A percentile compares a stretch with the other conserved stretches of the same genome.
These are phyloP conservation scores for Claviceps arundinis DNA, from an alignment of 2,329 filamentous ascomycete genomes.

Conservation along the genomic window DNA sequence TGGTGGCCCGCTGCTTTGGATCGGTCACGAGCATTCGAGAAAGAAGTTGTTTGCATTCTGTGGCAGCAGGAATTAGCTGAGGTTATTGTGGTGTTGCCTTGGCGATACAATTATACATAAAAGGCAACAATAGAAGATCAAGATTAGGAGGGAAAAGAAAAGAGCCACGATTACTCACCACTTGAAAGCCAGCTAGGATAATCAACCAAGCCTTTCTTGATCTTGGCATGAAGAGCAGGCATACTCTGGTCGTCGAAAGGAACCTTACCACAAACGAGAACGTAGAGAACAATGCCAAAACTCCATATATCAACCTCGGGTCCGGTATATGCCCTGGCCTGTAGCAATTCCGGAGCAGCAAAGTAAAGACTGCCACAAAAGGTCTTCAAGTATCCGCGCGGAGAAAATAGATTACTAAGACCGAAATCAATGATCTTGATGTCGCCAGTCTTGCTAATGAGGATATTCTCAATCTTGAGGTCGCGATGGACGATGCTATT, in stretches of 20 bases:
- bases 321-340: slow-evolving; percentile 87
- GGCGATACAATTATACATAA: background rate
- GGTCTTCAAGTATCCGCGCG: slow-evolving; percentile 74
- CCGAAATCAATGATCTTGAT: slow-evolving; percentile 99
- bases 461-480: slow-evolving; percentile 96
- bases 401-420: slow-evolving; percentile 88
- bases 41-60: slow-evolving; percentile 88
- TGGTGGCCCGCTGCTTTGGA: slow-evolving; percentile 69
- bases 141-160: background rate
- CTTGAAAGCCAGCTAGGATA: slow-evolving; percentile 87
- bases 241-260: slow-evolving; percentile 99
- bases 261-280: slow-evolving; percentile 92
- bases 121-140: background rate
- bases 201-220: slow-evolving; percentile 92
- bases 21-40: slow-evolving; percentile 94
- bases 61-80: background rate
- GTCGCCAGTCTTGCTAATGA: slow-evolving; percentile 97
- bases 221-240: slow-evolving; percentile 95
- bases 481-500: slow-evolving; percentile 98
- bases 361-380: slow-evolving; percentile 98
- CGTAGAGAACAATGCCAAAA: slow-evolving; percentile 95
- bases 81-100: background rate
- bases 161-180: slow-evolving; percentile 37
- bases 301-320: slow-evolving; percentile 98
- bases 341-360: slow-evolving; percentile 84